phyloP scores from a whole-genome alignment of 1,284 basidiomycete species.

The Microbotryum saponariae region DNA sequence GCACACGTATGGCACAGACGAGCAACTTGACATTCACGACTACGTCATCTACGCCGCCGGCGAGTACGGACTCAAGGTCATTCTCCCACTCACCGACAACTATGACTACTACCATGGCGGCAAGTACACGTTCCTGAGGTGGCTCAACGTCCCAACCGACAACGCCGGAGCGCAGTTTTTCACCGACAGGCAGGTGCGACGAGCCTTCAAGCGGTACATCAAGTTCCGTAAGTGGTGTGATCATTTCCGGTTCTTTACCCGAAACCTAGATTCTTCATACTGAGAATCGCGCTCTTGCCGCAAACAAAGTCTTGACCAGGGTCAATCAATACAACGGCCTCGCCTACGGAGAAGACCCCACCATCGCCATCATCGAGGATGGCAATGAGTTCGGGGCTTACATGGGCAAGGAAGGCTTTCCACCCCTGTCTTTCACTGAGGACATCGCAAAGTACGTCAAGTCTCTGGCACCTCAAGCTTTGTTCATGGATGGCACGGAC shows the following conservation, averaged over 20 bases:
- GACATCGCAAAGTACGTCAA: conserved; percentile 20
- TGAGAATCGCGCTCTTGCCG: too few relatives aligned
- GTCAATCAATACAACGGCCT: conserved; percentile 19
- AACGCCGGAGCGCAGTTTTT: not conserved
- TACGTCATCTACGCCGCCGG: conserved; percentile 22
- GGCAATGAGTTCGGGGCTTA: conserved; percentile 8
- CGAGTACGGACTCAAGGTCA: conserved; percentile 21
- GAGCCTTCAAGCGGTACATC: conserved; percentile 1
- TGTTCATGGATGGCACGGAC: conserved; percentile 18
- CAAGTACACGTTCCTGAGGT: conserved; percentile 15
- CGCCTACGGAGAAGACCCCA: conserved; percentile 14
- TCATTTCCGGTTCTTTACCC: too few relatives aligned
- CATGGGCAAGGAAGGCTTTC: conserved; percentile 12
- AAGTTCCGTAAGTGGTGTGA: conserved; percentile 6
- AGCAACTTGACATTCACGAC: conserved; percentile 12
- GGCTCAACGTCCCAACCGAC: not conserved
- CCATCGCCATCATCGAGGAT: conserved; percentile 17
- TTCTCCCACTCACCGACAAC: conserved; percentile 22
- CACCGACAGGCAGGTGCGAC: not conserved
- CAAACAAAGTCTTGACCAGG: not conserved
- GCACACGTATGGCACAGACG: not conserved
- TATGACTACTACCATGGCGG: conserved; percentile 7
- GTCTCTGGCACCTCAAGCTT: conserved; percentile 3
- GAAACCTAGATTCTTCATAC: too few relatives aligned
- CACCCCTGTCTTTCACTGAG: conserved; percentile 13